Base-by-base conservation (phyloP, 495 filamentous ascomycete genomes). In the Gamarada debralockiae region DNA sequence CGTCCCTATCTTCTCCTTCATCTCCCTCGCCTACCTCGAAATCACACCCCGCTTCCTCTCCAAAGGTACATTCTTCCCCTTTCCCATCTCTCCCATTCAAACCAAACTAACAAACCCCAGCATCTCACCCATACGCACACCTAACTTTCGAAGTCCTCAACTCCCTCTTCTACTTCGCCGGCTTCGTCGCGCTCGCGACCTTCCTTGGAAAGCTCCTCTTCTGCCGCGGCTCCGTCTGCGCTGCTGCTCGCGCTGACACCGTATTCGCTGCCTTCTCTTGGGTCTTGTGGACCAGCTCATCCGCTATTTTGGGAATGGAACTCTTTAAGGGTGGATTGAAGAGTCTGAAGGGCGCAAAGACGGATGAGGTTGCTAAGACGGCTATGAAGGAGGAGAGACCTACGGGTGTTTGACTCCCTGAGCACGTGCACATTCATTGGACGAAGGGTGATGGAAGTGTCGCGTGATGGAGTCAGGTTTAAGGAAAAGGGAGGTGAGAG, bases 111-210 rank as follows among this genome's bases (percentile, higher is more conserved):
- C 40, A 24, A 24, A 17, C 45, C 69, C 66, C 1, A 65, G 66
- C 63, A 65, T 78, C 27, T 69, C 76, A 84, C 67, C 79, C 75
- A 22, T 79, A 77, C 55, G 73, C 69, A n/a, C 70, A 85, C 33
- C 67, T 87, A 5, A 76, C 67, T 20, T 58, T 88, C 45, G 88
- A 92, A 62, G 60, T 69, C 34, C 46, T 82, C 38, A 92, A 89
- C 47, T 79, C 80, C 67, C 68, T 92, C 48, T 89, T 93, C 74
- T 92, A 86, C 86, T 86, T 96, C 68, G 75, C 82, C 0, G 87
- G 87, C 29, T 91, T 86, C 65, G 75, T 90, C 61, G 86, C 87
- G 0, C 70, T 90, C 18, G 77, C 79, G 5, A 82, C 81, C 4
- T 84, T 83, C 66, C 67, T 92, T 41, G 72, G 73, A 46, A 64